Evolutionary conservation across 768 basidiomycete species (phyloP), one percentile per base, ranked within the genome.

Genomic region (Rubroboletus satanas): DNA sequence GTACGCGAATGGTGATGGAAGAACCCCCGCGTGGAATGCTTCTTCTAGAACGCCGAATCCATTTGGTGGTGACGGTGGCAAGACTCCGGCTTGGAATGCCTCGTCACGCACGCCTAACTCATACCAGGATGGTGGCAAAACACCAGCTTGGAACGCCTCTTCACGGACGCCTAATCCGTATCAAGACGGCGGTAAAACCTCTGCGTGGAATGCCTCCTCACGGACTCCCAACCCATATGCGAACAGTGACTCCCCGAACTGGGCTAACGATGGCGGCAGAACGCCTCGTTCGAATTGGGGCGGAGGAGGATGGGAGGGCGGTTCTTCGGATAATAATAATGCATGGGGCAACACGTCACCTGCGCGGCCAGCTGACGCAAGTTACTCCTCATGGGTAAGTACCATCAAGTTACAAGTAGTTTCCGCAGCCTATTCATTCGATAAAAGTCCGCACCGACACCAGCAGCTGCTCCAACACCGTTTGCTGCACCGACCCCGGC

Each of bases 21-120:
- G 77, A 59, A 85, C 84, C 4, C 84, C 83, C 32, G 83, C 79
- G 17, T 85, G 81, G 87, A 81, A 78, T 49, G 79, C 82, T 28
- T 79, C 79, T 1, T 81, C 83, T 18, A 73, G 82, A 52, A 89
- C 88, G 11, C 88, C 88, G 2, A 90, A 90, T 63, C 84, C 87
- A 7, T 82, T 81, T 54, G 81, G 74, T 10, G 63, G 62, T 32
- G 80, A 80, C 42, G 79, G 85, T 17, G 78, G 84, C 33, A 77
- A 79, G 53, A 90, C 89, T 7, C 88, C 89, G 0, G 86, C 85
- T 15, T 87, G 85, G 79, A 74, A 72, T 52, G 70, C 73, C 6
- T 69, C 73, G 0, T 72, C 79, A 2, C 74, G 77, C 12, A 85
- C 84, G 3, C 85, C 85, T 8, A 83, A 84, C 58, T 81, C 83